phyloP scores from a whole-genome alignment of 371 early-diverging fungal species.

The Parasitella parasitica region DNA sequence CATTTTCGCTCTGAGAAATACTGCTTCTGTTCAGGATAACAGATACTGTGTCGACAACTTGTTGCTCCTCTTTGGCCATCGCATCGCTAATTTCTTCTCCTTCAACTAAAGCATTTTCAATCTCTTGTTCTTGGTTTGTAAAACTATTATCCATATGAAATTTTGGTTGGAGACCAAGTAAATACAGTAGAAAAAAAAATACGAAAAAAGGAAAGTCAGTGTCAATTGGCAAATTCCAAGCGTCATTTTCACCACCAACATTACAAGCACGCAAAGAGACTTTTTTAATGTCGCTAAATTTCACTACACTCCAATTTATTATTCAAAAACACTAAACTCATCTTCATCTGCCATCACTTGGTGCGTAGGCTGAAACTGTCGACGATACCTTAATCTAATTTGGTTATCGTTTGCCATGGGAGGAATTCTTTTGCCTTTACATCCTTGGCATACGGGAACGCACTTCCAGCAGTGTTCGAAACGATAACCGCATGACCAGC shows the following conservation, averaged over 20 bases:
- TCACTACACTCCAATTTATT: too few species aligned
- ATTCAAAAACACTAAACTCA: constrained; percentile 33
- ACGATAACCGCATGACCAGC: constrained; percentile 34
- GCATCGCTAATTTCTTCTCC: neutral
- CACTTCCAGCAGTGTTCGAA: constrained; percentile 36
- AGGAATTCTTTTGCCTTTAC: constrained; percentile 31
- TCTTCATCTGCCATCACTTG: constrained; percentile 17
- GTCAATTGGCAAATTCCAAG: too few species aligned
- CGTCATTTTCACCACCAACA: too few species aligned
- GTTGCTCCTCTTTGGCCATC: neutral
- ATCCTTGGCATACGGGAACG: constrained; percentile 27
- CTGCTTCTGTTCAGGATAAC: constrained; percentile 24
- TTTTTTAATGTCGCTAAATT: too few species aligned
- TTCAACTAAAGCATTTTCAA: neutral
- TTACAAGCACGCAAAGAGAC: too few species aligned
- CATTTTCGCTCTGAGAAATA: constrained; percentile 27
- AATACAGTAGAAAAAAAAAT: too few species aligned
- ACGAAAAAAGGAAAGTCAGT: too few species aligned
- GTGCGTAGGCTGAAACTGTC: neutral
- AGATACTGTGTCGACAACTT: constrained; percentile 14
- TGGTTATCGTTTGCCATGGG: constrained; percentile 40
- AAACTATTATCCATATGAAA: neutral
- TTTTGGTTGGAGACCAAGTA: too few species aligned
- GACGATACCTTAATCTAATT: constrained; percentile 3
- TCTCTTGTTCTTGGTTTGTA: neutral